Evolutionary conservation across 306 rosid genomes (phyloP).

Genomic region (Potentilla sterilis): DNA sequence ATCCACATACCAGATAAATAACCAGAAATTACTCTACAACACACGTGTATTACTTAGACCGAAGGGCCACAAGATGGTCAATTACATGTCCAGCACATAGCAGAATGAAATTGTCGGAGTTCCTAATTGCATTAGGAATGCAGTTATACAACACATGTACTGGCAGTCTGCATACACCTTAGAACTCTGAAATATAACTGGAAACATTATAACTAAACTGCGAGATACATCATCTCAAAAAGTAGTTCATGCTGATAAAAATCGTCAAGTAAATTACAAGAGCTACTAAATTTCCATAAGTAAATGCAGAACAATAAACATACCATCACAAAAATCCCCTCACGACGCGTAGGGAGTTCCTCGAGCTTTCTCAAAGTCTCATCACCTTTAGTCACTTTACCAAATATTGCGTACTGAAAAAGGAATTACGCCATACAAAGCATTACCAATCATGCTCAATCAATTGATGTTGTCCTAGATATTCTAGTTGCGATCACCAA

Average conservation of each 20-base stretch:
- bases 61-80: not conserved
- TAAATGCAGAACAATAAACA: constrained; percentile 7
- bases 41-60: not conserved
- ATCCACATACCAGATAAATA: not conserved
- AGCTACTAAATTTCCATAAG: not conserved
- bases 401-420: constrained; percentile 86
- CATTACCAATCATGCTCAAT: constrained; percentile 16
- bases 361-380: constrained; percentile 75
- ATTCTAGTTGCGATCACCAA: constrained; percentile 11
- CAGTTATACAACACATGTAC: not conserved
- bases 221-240: not conserved
- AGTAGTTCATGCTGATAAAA: not conserved
- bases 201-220: not conserved
- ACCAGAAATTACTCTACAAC: not conserved
- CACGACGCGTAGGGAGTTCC: constrained; percentile 81
- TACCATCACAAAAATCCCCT: constrained; percentile 96
- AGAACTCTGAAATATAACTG: not conserved
- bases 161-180: not conserved
- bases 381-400: constrained; percentile 87
- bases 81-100: not conserved
- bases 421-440: not conserved
- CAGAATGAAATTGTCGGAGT: not conserved
- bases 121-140: not conserved
- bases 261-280: not conserved
- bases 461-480: constrained; percentile 14